Evolutionary conservation across 345 rosid genomes (phyloP).

Genomic region (Aethionema arabicum): DNA sequence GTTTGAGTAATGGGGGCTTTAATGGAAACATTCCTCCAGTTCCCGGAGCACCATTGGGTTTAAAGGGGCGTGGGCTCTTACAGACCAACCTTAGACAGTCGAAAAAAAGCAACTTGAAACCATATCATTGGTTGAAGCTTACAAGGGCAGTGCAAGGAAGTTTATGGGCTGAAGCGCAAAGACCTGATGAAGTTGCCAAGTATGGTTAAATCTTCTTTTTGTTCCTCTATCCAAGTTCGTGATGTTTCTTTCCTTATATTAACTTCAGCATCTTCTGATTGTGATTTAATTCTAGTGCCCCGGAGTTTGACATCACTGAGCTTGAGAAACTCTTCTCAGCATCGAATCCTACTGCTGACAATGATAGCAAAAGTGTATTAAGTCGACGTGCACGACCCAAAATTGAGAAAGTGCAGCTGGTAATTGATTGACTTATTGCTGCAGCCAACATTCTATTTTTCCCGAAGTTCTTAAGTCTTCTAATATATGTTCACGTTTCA

Average conservation of each 20-base stretch:
- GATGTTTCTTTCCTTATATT: constrained; percentile 21
- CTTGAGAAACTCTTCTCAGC: constrained; percentile 81
- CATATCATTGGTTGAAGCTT: constrained; percentile 87
- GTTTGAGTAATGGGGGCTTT: constrained; percentile 39
- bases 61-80: constrained; percentile 52
- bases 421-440: constrained; percentile 37
- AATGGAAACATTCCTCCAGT: constrained; percentile 60
- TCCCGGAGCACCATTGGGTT: constrained; percentile 63
- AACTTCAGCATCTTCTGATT: constrained; percentile 21
- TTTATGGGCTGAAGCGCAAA: constrained; percentile 83
- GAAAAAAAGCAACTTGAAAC: constrained; percentile 67
- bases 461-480: constrained; percentile 1
- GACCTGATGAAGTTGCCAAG: constrained; percentile 71
- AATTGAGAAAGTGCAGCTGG: constrained; percentile 84
- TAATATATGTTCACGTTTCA: constrained; percentile 2
- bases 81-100: constrained; percentile 52
- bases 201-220: constrained; percentile 34
- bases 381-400: constrained; percentile 52
- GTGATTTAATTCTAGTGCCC: constrained; percentile 52
- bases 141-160: constrained; percentile 88
- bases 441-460: constrained; percentile 29
- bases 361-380: constrained; percentile 42
- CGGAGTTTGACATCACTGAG: constrained; percentile 76
- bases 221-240: constrained; percentile 14
- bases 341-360: constrained; percentile 50